Conservation (phyloP, 805 yeast species). For the Yamadazyma insecticola region DNA sequence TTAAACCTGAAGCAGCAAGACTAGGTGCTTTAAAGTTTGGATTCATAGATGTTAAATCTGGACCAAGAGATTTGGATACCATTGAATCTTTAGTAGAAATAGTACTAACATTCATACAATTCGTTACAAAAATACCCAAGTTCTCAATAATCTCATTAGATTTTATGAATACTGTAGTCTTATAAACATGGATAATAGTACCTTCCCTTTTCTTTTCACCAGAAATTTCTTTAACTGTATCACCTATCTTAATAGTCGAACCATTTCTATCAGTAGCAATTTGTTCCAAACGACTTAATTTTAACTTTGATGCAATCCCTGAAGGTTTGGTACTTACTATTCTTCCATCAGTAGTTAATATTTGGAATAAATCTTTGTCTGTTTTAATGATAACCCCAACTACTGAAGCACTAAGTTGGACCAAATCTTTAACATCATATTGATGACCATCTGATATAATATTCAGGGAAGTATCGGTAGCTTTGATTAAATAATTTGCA, state of each 20-base stretch:
- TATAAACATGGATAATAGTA: constrained; percentile 78
- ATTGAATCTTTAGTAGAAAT: constrained; percentile 79
- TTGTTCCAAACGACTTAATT: constrained; percentile 59
- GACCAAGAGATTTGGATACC: constrained; percentile 47
- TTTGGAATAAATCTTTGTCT: constrained; percentile 79
- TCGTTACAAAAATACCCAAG: constrained; percentile 85
- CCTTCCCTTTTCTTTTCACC: constrained; percentile 80
- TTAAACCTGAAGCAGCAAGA: constrained; percentile 38
- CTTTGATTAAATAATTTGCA: constrained; percentile 84
- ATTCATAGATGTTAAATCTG: constrained; percentile 81
- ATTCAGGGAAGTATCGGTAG: constrained; percentile 70
- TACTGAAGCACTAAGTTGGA: constrained; percentile 76
- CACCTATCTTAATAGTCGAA: constrained; percentile 81
- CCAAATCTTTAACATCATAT: constrained; percentile 84
- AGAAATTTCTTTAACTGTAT: constrained; percentile 74
- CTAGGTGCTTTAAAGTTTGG: constrained; percentile 68
- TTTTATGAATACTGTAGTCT: constrained; percentile 72
- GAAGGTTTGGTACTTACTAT: constrained; percentile 67
- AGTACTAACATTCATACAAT: constrained; percentile 71
- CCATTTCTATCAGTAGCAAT: constrained; percentile 87
- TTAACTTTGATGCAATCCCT: constrained; percentile 75
- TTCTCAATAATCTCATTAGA: constrained; percentile 78
- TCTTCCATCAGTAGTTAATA: constrained; percentile 80
- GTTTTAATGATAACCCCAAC: constrained; percentile 90
- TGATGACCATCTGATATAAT: constrained; percentile 64